Base-by-base conservation (phyloP, 1,284 basidiomycete genomes). In the Cryptococcus wingfieldii region DNA sequence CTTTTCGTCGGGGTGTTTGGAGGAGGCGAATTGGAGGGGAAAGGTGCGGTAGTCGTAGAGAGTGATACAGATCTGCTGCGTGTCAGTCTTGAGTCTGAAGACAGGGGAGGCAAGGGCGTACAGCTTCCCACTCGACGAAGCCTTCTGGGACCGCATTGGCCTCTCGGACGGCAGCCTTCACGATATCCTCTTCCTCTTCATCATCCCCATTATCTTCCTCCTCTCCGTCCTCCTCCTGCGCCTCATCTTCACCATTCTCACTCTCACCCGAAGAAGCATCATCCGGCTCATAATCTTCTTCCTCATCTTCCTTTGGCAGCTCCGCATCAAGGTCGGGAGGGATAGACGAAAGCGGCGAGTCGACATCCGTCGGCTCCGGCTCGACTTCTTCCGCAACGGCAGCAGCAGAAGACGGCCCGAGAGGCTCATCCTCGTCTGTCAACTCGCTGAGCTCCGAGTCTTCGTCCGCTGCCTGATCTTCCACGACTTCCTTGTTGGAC, bases 1-100 rank as follows among this genome's bases (percentile, higher is more conserved):
- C 62, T 76, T 72, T 65, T 83, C 81, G 63, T 80, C 79, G 2
- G 73, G 70, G 56, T 83, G 74, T 27, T 74, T 71, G 5, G 80
- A 79, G 31, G 69, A 71, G 12, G 75, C 77, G 47, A 80, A 82
- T 51, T 77, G 74, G 18, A 74, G 72, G 1, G 77, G 74, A 54
- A 80, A 79, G 4, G 71, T 72, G 48, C 76, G 65, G 80, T 80
- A 80, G 37, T 80, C 78, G 48, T 74, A 72, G 7, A 78, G 68
- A 0, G 77, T 78, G n/a, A 80, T 72, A 61, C 79, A 81, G 41
- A 82, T 73, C 78, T 80, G 62, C 13, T 14, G 41, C 14, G 25
- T 12, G 28, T 38, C 23, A 49, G 28, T 39, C 8, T 19, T 28
- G 47, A 19, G 31, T 38, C 16, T 41, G 38, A 27, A 18, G 23